Percentiles rank a stretch among this genome's conserved stretches.
These are phyloP conservation scores for Microthlaspi erraticum DNA, from an alignment of 345 rosid species.

Conservation along the genomic window DNA sequence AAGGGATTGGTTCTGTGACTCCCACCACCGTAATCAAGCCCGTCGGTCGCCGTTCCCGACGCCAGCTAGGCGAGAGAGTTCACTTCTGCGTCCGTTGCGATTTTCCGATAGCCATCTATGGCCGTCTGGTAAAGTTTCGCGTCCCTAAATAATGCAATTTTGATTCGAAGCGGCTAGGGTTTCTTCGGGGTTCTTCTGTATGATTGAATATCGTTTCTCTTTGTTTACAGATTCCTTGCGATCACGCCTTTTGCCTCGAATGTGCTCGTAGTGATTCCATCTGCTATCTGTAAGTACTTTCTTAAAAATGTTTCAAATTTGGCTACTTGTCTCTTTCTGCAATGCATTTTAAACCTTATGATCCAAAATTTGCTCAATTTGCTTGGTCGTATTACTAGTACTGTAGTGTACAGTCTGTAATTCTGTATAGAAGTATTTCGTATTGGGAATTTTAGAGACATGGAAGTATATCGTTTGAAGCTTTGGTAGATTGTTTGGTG, in stretches of 20 bases:
- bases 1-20: conserved; percentile 85
- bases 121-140: conserved; percentile 64
- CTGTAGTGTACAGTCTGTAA: neutral
- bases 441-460: neutral
- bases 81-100: conserved; percentile 98
- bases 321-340: neutral
- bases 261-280: conserved; percentile 96
- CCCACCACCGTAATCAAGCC: conserved; percentile 65
- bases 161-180: neutral
- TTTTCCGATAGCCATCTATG: conserved; percentile 92
- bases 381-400: neutral
- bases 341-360: neutral
- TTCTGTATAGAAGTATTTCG: conserved; percentile 3
- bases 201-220: neutral
- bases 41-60: conserved; percentile 87
- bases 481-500: conserved; percentile 11
- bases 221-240: conserved; percentile 90
- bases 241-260: conserved; percentile 91
- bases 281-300: conserved; percentile 91
- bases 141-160: neutral
- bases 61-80: conserved; percentile 94
- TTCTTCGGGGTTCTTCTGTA: neutral
- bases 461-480: neutral
- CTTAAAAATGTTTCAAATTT: conserved; percentile 19
- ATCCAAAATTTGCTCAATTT: neutral